Percentiles rank a stretch among this genome's conserved stretches.
Conservation (phyloP, 306 rosid species). For the Lotus japonicus region DNA sequence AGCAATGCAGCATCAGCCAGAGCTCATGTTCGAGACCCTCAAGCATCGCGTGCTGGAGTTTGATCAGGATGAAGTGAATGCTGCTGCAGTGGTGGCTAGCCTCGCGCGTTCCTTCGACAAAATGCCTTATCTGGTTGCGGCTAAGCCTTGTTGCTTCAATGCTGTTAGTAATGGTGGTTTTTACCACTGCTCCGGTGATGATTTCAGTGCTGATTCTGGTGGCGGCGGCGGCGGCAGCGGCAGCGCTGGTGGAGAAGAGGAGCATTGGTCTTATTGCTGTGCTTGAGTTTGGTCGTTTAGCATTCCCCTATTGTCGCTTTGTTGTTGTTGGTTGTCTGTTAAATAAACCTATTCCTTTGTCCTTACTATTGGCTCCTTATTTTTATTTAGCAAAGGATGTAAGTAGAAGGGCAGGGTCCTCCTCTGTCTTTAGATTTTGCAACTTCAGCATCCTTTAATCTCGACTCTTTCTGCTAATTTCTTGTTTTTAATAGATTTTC, state of each 20-base stretch:
- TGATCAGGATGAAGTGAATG: conserved; percentile 29
- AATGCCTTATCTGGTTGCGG: conserved; percentile 66
- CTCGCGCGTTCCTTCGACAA: conserved; percentile 59
- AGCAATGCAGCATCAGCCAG: conserved; percentile 96
- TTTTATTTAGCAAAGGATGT: conserved; percentile 21
- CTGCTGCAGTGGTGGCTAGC: conserved; percentile 37
- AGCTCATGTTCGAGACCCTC: conserved; percentile 93
- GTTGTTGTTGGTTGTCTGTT: conserved; percentile 22
- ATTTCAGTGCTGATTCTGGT: conserved; percentile 32
- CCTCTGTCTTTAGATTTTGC: conserved; percentile 14
- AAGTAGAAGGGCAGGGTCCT: conserved; percentile 18
- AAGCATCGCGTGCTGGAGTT: conserved; percentile 60
- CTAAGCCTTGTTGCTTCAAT: conserved; percentile 45
- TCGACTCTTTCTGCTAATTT: conserved; percentile 23
- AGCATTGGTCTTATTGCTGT: conserved; percentile 71
- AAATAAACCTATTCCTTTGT: neutral
- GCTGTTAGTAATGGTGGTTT: conserved; percentile 50
- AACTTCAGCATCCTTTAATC: conserved; percentile 31
- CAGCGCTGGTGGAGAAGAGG: conserved; percentile 46
- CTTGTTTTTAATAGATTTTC: conserved; percentile 20
- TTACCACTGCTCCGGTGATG: conserved; percentile 51
- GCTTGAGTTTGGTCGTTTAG: conserved; percentile 39
- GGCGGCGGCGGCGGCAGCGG: too few relatives aligned
- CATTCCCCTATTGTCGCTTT: neutral
- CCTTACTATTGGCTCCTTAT: neutral